These are phyloP conservation scores for Xanthoconium purpureum DNA, from an alignment of 768 basidiomycete genomes.

Conservation along the genomic window DNA sequence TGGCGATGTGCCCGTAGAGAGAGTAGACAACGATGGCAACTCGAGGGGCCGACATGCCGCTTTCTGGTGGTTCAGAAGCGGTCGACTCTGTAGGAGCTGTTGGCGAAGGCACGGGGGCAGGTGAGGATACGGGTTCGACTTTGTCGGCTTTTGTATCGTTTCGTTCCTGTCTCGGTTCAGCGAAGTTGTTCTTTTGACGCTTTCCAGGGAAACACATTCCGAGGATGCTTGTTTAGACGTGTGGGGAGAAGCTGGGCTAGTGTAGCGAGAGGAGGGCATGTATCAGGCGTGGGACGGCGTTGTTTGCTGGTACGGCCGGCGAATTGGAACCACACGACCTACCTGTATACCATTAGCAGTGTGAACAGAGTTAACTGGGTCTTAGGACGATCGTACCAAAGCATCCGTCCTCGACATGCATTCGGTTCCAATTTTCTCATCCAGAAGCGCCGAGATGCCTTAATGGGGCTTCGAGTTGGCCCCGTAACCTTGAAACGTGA, in stretches of 20 bases:
- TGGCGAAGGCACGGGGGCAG: background rate
- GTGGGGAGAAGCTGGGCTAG: too few species aligned
- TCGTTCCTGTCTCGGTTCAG: conserved; percentile 23
- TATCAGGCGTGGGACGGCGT: conserved; percentile 27
- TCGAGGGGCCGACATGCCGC: conserved; percentile 29
- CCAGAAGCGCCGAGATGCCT: too few species aligned
- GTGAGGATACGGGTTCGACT: background rate
- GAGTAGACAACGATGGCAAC: conserved; percentile 50
- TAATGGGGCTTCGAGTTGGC: background rate
- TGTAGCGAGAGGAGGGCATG: background rate
- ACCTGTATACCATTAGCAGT: conserved; percentile 9
- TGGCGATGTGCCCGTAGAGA: conserved; percentile 48
- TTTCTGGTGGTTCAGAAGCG: background rate
- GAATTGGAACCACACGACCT: conserved; percentile 17
- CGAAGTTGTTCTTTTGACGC: conserved; percentile 34
- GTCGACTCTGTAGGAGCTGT: conserved; percentile 1
- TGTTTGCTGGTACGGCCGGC: conserved; percentile 9
- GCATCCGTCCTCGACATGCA: background rate
- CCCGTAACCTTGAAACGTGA: background rate
- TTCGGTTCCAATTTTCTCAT: conserved; percentile 10
- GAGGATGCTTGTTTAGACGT: background rate
- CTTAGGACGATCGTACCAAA: conserved; percentile 1
- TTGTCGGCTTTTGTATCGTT: conserved; percentile 12
- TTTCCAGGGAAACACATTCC: conserved; percentile 41
- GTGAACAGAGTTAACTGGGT: background rate